Percentiles rank a stretch among this genome's conserved stretches.
phyloP scores from a whole-genome alignment of 768 basidiomycete genomes.

The Sporobolomyces pararoseus region DNA sequence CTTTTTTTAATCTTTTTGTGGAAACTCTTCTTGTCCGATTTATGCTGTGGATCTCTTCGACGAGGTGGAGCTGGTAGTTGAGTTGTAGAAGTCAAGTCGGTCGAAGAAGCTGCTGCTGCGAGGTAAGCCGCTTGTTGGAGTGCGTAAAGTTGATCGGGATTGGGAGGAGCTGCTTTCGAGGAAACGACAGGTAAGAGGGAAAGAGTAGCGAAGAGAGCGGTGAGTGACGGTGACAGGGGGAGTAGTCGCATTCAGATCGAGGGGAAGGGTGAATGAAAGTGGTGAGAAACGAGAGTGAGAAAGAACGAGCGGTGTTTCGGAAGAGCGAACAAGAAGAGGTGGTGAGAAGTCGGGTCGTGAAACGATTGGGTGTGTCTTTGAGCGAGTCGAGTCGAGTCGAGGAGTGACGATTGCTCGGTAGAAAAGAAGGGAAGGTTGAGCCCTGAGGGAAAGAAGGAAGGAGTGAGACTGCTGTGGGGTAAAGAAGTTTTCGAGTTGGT shows the following conservation, averaged over 20 bases:
- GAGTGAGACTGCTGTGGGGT: neutral
- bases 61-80: no score
- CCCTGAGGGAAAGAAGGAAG: neutral
- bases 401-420: no score
- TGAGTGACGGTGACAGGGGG: no score
- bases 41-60: no score
- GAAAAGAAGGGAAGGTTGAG: no score
- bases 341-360: neutral
- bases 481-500: no score
- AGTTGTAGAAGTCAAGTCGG: no score
- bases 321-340: neutral
- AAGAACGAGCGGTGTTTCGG: neutral
- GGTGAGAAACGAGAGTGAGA: neutral
- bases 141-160: conserved; percentile 24
- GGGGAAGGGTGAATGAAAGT: neutral
- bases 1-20: neutral
- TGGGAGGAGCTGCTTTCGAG: conserved; percentile 10
- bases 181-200: neutral
- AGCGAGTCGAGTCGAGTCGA: neutral
- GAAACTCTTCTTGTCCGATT: no score
- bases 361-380: neutral
- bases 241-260: neutral
- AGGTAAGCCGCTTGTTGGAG: conserved; percentile 2
- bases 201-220: no score
- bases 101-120: neutral